Percentiles rank a stretch among this genome's conserved stretches.
Conservation (phyloP, 2,329 filamentous ascomycete species). For the Epichloe brachyelytri region DNA sequence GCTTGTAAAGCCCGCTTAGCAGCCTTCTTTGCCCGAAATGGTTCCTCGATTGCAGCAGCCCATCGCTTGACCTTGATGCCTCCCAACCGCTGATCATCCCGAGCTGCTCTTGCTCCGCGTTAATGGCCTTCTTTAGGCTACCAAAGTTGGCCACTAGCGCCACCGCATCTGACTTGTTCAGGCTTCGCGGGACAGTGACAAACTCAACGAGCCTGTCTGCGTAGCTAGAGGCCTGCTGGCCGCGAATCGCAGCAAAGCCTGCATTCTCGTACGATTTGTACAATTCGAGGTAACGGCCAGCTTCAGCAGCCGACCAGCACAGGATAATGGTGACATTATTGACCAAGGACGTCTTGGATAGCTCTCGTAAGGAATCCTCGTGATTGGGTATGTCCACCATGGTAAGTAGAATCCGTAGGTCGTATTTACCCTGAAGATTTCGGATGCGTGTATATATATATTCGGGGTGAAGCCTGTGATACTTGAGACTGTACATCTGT, state of each 20-base stretch:
- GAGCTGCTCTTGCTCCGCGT: constrained; percentile 77
- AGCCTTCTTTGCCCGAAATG: constrained; percentile 64
- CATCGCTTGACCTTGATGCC: constrained; percentile 88
- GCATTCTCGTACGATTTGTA: constrained; percentile 94
- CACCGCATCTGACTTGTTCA: constrained; percentile 92
- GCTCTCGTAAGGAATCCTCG: constrained; percentile 75
- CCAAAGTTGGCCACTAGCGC: constrained; percentile 87
- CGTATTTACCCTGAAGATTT: constrained; percentile 72
- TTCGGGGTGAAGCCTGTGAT: constrained; percentile 92
- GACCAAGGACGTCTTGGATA: constrained; percentile 83
- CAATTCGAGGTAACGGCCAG: constrained; percentile 82
- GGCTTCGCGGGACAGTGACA: constrained; percentile 73
- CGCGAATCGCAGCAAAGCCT: constrained; percentile 65
- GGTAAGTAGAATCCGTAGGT: constrained; percentile 69
- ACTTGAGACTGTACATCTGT: constrained; percentile 54
- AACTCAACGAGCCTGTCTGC: constrained; percentile 84
- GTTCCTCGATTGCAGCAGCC: constrained; percentile 70
- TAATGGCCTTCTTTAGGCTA: constrained; percentile 72
- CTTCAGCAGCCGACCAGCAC: constrained; percentile 90
- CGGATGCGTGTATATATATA: constrained; percentile 94
- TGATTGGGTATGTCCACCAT: constrained; percentile 96
- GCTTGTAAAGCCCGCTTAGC: constrained; percentile 31
- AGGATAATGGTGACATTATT: constrained; percentile 87
- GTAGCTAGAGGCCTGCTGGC: constrained; percentile 72
- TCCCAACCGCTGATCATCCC: constrained; percentile 78